These are phyloP conservation scores for Quercus rubra DNA, from an alignment of 306 rosid species.

Conservation along the genomic window DNA sequence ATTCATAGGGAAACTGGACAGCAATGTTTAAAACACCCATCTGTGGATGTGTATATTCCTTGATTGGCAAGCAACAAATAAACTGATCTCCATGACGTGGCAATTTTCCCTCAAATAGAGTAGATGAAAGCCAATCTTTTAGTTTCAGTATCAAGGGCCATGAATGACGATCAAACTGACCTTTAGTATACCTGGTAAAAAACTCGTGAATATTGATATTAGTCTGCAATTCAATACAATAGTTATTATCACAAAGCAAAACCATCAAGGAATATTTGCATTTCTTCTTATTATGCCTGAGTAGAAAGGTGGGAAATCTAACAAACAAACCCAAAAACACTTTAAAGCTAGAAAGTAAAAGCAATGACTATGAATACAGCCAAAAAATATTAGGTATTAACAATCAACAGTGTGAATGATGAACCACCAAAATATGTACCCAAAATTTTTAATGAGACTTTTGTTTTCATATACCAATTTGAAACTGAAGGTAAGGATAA, in stretches of 20 bases:
- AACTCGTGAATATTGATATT: conserved; percentile 77
- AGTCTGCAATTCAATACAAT: conserved; percentile 43
- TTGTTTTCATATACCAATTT: background rate
- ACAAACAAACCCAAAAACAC: background rate
- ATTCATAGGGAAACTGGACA: conserved; percentile 24
- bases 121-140: conserved; percentile 89
- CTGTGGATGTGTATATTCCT: conserved; percentile 69
- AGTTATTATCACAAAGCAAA: conserved; percentile 7
- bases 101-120: conserved; percentile 59
- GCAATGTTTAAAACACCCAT: conserved; percentile 54
- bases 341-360: background rate
- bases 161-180: conserved; percentile 22
- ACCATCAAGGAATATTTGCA: background rate
- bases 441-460: no score
- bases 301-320: background rate
- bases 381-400: background rate
- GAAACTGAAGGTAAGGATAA: background rate
- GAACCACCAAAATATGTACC: no score
- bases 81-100: conserved; percentile 88
- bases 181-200: conserved; percentile 62
- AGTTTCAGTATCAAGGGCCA: conserved; percentile 86
- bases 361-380: no score
- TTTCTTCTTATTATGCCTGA: background rate
- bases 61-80: conserved; percentile 60
- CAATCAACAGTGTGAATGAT: background rate